Evolutionary conservation across 2,329 filamentous ascomycete species (phyloP).

Genomic region (Aspergillus proliferans): DNA sequence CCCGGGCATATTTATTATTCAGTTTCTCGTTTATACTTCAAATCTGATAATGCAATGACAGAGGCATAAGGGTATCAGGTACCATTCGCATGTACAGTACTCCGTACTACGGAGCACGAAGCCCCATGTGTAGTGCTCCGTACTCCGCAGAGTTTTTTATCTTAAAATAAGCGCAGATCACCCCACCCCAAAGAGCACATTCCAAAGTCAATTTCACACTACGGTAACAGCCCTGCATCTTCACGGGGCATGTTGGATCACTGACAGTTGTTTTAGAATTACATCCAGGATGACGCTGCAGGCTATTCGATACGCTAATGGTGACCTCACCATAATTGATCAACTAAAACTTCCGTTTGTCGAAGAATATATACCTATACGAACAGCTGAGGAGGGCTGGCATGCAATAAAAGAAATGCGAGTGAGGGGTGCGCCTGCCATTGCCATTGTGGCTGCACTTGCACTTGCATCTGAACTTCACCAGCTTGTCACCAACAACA

Average conservation of each 20-base stretch:
- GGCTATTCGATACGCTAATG: conserved; percentile 55
- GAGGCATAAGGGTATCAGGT: too few species aligned
- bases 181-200: background rate
- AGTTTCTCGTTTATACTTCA: too few species aligned
- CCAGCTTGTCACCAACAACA: conserved; percentile 30
- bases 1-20: too few species aligned
- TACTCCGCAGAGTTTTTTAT: background rate
- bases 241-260: background rate
- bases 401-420: conserved; percentile 62
- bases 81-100: too few species aligned
- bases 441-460: conserved; percentile 93
- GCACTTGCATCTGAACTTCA: conserved; percentile 79
- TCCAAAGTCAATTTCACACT: background rate
- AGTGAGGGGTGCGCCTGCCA: conserved; percentile 74
- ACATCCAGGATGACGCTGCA: conserved; percentile 45
- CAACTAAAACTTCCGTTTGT: conserved; percentile 58
- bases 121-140: background rate
- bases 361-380: conserved; percentile 51
- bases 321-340: conserved; percentile 55
- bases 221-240: too few species aligned
- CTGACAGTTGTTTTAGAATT: background rate
- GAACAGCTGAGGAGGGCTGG: conserved; percentile 55
- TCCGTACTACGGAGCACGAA: background rate
- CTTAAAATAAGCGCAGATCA: background rate
- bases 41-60: too few species aligned